Conservation (phyloP, 176 grass and related monocot species). For the Chloris gayana region DNA sequence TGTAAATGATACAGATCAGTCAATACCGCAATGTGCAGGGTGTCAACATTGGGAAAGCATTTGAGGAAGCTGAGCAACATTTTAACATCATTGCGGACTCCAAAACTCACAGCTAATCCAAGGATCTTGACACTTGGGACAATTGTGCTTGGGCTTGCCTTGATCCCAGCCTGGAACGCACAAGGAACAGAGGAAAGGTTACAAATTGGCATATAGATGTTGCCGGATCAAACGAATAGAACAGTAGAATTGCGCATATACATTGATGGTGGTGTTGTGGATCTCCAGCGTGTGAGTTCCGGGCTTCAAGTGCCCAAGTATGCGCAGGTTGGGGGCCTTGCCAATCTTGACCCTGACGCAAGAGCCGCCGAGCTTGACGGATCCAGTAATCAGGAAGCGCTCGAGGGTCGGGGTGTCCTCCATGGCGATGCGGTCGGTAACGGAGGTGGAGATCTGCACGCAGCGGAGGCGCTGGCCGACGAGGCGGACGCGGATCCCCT, state of each 20-base stretch:
- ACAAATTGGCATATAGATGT: no score
- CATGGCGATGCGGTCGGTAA: not conserved
- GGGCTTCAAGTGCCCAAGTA: not conserved
- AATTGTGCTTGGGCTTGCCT: no score
- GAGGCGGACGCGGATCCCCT: not conserved
- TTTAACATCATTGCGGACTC: no score
- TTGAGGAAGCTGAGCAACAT: no score
- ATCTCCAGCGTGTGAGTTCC: slow-evolving; percentile 1
- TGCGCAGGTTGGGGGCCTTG: slow-evolving; percentile 1
- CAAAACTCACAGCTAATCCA: no score
- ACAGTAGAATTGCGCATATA: not conserved
- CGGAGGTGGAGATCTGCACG: not conserved
- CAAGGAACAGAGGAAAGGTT: not conserved
- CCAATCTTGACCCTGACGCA: not conserved
- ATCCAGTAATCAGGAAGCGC: not conserved
- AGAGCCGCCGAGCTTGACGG: not conserved
- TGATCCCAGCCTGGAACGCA: not conserved
- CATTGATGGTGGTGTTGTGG: not conserved
- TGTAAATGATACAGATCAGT: no score
- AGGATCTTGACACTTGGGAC: no score
- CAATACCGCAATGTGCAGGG: no score
- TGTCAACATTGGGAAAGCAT: no score
- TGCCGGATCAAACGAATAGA: no score
- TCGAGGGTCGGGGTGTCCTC: not conserved
- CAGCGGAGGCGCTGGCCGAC: not conserved